Base-by-base conservation (phyloP, 1,284 basidiomycete species). In the Xerocomus amazonicus region DNA sequence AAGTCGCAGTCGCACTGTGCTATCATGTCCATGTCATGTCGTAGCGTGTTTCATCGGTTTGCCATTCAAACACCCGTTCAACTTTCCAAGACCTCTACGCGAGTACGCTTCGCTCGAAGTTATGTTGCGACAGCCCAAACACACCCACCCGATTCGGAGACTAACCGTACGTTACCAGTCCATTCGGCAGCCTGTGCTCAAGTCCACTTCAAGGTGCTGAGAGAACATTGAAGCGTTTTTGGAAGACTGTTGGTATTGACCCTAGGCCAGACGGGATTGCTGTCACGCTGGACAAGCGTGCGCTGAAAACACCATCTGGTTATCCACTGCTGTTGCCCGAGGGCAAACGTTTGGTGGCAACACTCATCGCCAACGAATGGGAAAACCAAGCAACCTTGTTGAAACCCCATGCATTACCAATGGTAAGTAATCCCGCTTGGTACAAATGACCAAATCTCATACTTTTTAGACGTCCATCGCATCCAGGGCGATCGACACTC, bases 281-380 rank as follows among this genome's bases (percentile, higher is more conserved):
- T 14, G 78, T 98, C 36, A 87, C 86, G 6, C 77, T 99, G 43
- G 96, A 99, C 73, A 79, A 82, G 53, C 82, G 93, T 26, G 74
- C 89, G 0, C 77, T 99, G 49, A 93, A 90, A 67, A 98, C 96
- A 14, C 94, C 96, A 0, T 78, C 75, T 0, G 94, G 95, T 6
- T 81, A 84, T 33, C 76, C 76, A 6, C 72, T 99, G 29, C 65
- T 84, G 26, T 64, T 99, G 14, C 94, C 94, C 0, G 68, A 72
- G 34, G 74, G 83, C 51, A 88, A 91, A 59, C 70, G 76, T 40
- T 67, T 96, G 31, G 75, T 90, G 16, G 94, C 96, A 1, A 77
- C 88, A 1, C 77, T 97, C 50, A 87, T 99, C 57, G 95, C 94
- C 9, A 81, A 88, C 51, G 96, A 99, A 73, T 99, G 96, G 96